These are phyloP conservation scores for Closterium sp. DNA, from an alignment of 139 green algal species.

Conservation along the genomic window DNA sequence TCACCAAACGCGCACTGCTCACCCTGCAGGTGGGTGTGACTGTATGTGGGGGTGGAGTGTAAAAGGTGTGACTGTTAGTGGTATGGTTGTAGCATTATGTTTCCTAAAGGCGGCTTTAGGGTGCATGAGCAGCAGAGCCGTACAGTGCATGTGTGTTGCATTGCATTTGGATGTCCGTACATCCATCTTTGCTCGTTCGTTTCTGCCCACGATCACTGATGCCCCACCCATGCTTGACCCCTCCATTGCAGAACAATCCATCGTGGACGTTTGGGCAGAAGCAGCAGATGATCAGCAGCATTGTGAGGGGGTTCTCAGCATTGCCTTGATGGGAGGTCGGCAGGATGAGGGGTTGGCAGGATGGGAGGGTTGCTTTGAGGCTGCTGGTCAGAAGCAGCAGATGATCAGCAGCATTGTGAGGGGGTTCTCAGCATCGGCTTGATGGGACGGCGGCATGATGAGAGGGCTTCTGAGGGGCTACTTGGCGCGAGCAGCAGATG, in stretches of 20 bases:
- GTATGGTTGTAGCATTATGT: too few relatives aligned
- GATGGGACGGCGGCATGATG: too few relatives aligned
- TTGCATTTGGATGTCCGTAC: too few relatives aligned
- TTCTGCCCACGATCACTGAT: too few relatives aligned
- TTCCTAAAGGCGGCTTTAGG: too few relatives aligned
- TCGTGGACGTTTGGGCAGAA: constrained; percentile 7
- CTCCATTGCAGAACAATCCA: background rate
- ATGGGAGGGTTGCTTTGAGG: background rate
- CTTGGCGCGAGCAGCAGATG: background rate
- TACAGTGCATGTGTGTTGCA: too few relatives aligned
- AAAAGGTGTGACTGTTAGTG: background rate
- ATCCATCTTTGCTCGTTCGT: background rate
- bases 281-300: constrained; percentile 1
- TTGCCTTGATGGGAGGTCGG: background rate
- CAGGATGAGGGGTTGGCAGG: background rate
- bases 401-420: background rate
- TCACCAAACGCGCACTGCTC: constrained; percentile 3
- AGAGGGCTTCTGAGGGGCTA: too few relatives aligned
- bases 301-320: background rate
- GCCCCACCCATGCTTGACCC: too few relatives aligned
- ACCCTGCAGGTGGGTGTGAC: constrained; percentile 13
- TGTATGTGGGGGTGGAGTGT: too few relatives aligned
- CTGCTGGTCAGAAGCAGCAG: background rate
- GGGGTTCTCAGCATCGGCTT: background rate
- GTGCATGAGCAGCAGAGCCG: too few relatives aligned